A percentile compares a stretch with the other conserved stretches of the same genome.
These are phyloP conservation scores for Leishmania braziliensis DNA, from an alignment of 208 protist genomes.

Conservation along the genomic window DNA sequence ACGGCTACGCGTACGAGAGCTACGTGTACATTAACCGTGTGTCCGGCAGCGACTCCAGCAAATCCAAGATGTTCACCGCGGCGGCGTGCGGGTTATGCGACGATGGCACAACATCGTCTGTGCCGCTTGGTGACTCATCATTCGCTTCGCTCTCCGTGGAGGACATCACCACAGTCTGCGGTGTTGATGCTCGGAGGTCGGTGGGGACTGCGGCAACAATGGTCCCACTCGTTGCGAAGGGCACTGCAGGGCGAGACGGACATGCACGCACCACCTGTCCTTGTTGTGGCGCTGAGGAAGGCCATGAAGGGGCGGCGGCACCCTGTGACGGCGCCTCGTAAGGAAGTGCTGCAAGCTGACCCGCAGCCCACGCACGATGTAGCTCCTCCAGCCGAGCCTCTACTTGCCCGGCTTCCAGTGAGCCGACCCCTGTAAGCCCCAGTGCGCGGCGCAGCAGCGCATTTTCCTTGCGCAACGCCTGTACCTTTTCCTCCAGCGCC, in stretches of 20 bases:
- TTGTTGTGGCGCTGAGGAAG: background rate
- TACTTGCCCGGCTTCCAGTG: conserved; percentile 16
- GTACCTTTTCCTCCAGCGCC: conserved; percentile 43
- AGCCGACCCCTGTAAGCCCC: conserved; percentile 10
- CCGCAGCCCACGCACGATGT: background rate
- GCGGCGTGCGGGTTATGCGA: background rate
- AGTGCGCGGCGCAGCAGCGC: conserved; percentile 42
- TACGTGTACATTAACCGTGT: conserved; percentile 7
- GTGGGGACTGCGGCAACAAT: background rate
- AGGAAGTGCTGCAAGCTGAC: background rate
- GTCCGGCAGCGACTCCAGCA: conserved; percentile 40
- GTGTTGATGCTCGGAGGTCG: background rate
- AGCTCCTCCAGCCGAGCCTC: conserved; percentile 20
- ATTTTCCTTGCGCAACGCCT: conserved; percentile 56
- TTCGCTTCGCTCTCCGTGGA: background rate
- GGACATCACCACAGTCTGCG: conserved; percentile 13
- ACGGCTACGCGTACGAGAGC: conserved; percentile 3
- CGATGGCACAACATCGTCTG: background rate
- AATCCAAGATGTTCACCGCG: conserved; percentile 26
- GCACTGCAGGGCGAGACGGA: background rate
- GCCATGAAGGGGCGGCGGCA: background rate
- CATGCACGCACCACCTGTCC: background rate
- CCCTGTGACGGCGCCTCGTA: background rate
- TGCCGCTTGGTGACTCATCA: background rate
- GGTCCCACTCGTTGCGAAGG: background rate